These are phyloP conservation scores for Quercus engelmannii DNA, from an alignment of 306 rosid genomes.

Conservation along the genomic window DNA sequence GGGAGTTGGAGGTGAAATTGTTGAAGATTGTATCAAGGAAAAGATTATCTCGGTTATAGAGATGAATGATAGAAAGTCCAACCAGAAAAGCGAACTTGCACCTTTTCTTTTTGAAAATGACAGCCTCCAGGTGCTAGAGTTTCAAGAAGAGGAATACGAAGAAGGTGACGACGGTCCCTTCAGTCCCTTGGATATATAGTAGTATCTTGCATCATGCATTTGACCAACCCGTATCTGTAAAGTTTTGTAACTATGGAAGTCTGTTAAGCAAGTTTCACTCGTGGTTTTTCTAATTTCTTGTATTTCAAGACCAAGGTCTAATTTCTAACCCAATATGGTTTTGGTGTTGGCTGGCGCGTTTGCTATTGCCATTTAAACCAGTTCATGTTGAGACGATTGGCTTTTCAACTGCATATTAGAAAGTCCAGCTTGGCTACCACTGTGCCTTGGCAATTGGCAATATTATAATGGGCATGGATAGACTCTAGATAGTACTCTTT, in stretches of 20 bases:
- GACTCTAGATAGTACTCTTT: background rate
- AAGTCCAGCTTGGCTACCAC: background rate
- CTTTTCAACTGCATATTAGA: background rate
- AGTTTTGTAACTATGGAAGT: background rate
- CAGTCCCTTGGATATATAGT: conserved; percentile 40
- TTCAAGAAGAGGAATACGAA: conserved; percentile 37
- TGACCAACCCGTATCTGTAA: background rate
- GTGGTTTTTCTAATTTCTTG: background rate
- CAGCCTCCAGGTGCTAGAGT: conserved; percentile 29
- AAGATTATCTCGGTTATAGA: conserved; percentile 66
- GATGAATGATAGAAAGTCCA: conserved; percentile 56
- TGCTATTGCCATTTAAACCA: background rate
- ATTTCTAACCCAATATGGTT: background rate
- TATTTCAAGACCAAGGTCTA: background rate
- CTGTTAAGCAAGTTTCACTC: background rate
- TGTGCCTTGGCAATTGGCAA: background rate
- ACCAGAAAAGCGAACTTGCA: conserved; percentile 42
- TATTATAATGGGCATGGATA: background rate
- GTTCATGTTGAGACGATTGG: background rate
- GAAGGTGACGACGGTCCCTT: conserved; percentile 24
- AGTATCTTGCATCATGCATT: conserved; percentile 3
- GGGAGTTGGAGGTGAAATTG: conserved; percentile 44
- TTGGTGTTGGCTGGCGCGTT: background rate
- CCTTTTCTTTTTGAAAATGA: conserved; percentile 62
- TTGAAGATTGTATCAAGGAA: conserved; percentile 56